These are phyloP conservation scores for Carex myosuroides DNA, from an alignment of 176 grass and related monocot genomes.

Conservation along the genomic window DNA sequence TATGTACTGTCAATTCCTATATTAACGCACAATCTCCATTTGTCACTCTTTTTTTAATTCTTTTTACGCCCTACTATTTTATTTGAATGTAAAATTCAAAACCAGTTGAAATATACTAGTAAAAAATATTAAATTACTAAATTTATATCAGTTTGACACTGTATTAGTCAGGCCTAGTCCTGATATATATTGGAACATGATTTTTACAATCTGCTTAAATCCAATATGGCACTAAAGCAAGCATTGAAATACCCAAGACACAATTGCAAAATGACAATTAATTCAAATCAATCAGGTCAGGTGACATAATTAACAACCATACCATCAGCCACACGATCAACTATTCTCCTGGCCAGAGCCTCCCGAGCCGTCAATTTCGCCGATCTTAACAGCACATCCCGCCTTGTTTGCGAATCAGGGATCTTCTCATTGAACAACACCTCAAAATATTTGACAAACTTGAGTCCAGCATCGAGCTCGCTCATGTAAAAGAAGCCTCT, in stretches of 20 bases:
- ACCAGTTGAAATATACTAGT: not conserved
- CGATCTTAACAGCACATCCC: slow-evolving; percentile 45
- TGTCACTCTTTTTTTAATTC: not conserved
- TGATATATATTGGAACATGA: not conserved
- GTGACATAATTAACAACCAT: slow-evolving; percentile 1
- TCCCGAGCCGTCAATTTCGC: slow-evolving; percentile 39
- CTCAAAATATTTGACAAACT: slow-evolving; percentile 49
- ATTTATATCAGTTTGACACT: not conserved
- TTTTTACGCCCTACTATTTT: not conserved
- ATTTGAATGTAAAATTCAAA: not conserved
- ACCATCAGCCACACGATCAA: slow-evolving; percentile 34
- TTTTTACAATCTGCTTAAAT: not conserved
- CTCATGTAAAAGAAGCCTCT: slow-evolving; percentile 87
- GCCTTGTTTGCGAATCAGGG: slow-evolving; percentile 34
- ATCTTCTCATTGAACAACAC: slow-evolving; percentile 60
- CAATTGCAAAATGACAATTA: not conserved
- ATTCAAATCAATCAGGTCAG: not conserved
- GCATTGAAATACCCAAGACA: not conserved
- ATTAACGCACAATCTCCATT: not conserved
- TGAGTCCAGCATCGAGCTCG: slow-evolving; percentile 58
- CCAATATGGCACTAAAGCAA: not conserved
- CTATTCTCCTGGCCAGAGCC: slow-evolving; percentile 42
- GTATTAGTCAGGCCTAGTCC: not conserved
- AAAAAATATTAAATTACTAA: not conserved
- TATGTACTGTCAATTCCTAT: not conserved